Base-by-base conservation (phyloP, 441 rosid genomes). In the Sinapis alba region DNA sequence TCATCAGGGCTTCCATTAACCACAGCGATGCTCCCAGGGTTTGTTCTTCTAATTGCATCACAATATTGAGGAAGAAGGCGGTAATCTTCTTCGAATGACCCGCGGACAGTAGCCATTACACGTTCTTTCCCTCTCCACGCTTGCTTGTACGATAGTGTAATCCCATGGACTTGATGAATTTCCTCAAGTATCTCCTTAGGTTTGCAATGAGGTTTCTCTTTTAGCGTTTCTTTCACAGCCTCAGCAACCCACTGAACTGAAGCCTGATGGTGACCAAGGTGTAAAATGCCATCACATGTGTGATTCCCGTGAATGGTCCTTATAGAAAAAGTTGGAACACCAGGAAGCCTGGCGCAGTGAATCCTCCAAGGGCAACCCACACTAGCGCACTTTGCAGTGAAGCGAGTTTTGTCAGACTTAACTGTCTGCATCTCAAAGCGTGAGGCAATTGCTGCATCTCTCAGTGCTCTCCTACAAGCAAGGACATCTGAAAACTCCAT, bases 101-200 rank as follows among this genome's bases (percentile, higher is more conserved):
- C 91, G 0, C 88, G 85, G 27, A 88, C 78, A 45, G 81, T 65
- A 38, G 90, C 89, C 89, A 90, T 86, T 50, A 86, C 79, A 26
- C 89, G 88, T 68, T 90, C 91, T 75, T 87, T 87, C n/a, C 89
- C 91, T 30, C 89, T 82, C 91, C 91, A 87, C 16, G 91, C 86
- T 81, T 87, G 91, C 80, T 85, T 87, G 85, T 84, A 87, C n/a
- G 87, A 82, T 54, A 85, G 70, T 7, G 87, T 77, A 41, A 87
- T 84, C 23, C 91, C 91, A 63, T 84, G 89, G 61, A 82, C 79
- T 59, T 81, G 83, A 65, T 83, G 89, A 59, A 87, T 87, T 65
- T 87, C 86, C 74, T 85, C 89, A 38, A 85, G 82, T 72, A 87
- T 82, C 78, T 85, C 87, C 73, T 87, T 87, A 50, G 91, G 89